phyloP scores from a whole-genome alignment of 2,329 filamentous ascomycete species.

The Ascochyta rabiei region DNA sequence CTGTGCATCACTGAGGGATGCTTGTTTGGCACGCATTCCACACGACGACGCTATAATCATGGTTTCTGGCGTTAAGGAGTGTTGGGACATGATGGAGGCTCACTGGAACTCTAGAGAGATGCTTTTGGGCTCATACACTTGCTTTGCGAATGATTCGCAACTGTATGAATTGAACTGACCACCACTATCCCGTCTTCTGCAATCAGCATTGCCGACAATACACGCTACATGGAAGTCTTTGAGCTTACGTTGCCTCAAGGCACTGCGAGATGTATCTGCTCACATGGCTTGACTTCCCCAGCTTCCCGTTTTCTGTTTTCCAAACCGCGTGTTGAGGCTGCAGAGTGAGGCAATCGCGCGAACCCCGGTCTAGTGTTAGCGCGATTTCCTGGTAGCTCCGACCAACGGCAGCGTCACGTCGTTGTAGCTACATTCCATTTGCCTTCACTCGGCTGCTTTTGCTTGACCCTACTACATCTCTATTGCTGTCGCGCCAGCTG shows the following conservation, averaged over 20 bases:
- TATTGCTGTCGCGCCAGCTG: conserved; percentile 5
- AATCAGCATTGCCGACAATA: not conserved
- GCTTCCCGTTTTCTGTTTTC: not conserved
- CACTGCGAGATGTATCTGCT: not conserved
- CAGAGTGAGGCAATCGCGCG: conserved; percentile 8
- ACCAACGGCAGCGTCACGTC: conserved; percentile 14
- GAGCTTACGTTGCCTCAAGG: too few relatives aligned
- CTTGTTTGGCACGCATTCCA: not conserved
- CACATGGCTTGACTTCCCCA: not conserved
- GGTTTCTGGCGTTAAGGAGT: conserved; percentile 14
- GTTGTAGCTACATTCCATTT: conserved; percentile 3
- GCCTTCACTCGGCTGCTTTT: conserved; percentile 4
- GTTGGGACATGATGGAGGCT: conserved; percentile 8
- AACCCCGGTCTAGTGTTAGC: conserved; percentile 10
- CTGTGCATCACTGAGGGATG: not conserved
- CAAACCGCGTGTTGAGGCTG: not conserved
- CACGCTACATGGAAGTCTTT: too few relatives aligned
- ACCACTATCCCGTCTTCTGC: not conserved
- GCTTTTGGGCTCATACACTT: not conserved
- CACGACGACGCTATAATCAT: conserved; percentile 5
- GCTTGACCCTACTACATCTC: not conserved
- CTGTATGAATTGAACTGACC: not conserved
- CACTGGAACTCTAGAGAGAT: not conserved
- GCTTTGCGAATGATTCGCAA: not conserved
- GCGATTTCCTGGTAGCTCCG: conserved; percentile 15